Conservation (phyloP, 2,329 filamentous ascomycete genomes). For the Trichoderma oligosporum region DNA sequence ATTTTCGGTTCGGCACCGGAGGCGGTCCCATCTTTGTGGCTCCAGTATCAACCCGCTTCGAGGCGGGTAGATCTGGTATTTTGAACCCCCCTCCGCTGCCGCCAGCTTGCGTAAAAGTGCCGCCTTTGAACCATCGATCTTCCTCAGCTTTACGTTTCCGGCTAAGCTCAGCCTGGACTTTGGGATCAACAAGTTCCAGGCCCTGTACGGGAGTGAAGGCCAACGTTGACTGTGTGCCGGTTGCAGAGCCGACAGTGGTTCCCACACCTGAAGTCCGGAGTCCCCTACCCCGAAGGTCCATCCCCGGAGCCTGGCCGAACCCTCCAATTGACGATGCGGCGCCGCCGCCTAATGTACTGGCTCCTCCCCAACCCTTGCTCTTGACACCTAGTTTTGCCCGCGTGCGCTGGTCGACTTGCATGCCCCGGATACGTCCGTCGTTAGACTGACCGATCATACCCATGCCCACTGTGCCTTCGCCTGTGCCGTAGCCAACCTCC, state of each 20-base stretch:
- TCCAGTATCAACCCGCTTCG: slow-evolving; percentile 60
- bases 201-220: slow-evolving; percentile 95
- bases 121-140: slow-evolving; percentile 93
- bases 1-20: slow-evolving; percentile 30
- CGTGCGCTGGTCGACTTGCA: slow-evolving; percentile 90
- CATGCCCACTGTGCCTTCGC: slow-evolving; percentile 79
- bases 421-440: slow-evolving; percentile 81
- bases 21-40: slow-evolving; percentile 37
- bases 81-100: slow-evolving; percentile 66
- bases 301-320: slow-evolving; percentile 65
- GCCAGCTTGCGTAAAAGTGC: slow-evolving; percentile 89
- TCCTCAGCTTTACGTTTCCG: slow-evolving; percentile 92
- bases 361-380: slow-evolving; percentile 88
- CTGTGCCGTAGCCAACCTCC: slow-evolving; percentile 85
- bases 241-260: slow-evolving; percentile 54
- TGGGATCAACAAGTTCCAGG: slow-evolving; percentile 90
- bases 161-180: slow-evolving; percentile 79
- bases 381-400: slow-evolving; percentile 91
- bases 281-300: slow-evolving; percentile 71
- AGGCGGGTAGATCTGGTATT: slow-evolving; percentile 68
- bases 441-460: slow-evolving; percentile 92
- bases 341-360: slow-evolving; percentile 61
- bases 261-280: slow-evolving; percentile 80
- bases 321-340: slow-evolving; percentile 78
- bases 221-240: slow-evolving; percentile 79